Conservation (phyloP, 768 basidiomycete genomes). For the Psilocybe sp. region DNA sequence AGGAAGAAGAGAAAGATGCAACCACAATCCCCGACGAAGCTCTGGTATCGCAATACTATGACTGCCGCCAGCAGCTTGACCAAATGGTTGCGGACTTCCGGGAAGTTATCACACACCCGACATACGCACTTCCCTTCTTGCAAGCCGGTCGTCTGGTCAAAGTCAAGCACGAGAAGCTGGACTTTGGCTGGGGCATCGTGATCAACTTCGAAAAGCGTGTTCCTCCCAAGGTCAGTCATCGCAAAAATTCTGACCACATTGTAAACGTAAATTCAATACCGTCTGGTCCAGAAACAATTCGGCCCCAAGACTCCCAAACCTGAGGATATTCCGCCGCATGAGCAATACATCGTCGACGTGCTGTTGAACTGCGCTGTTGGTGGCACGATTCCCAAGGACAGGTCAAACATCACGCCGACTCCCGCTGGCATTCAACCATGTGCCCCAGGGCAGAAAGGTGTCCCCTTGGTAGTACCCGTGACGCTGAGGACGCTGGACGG, state of each 20-base stretch:
- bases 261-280: background rate
- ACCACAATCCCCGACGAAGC: slow-evolving; percentile 83
- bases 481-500: slow-evolving; percentile 83
- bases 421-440: slow-evolving; percentile 79
- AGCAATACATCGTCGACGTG: slow-evolving; percentile 92
- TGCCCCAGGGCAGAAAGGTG: slow-evolving; percentile 65
- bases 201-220: slow-evolving; percentile 88
- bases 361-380: slow-evolving; percentile 77
- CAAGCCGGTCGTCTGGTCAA: slow-evolving; percentile 91
- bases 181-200: slow-evolving; percentile 97
- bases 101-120: slow-evolving; percentile 92
- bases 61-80: slow-evolving; percentile 89
- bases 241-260: slow-evolving; percentile 8
- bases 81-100: slow-evolving; percentile 86
- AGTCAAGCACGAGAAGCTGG: slow-evolving; percentile 78
- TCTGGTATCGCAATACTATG: slow-evolving; percentile 86
- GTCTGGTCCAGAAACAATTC: slow-evolving; percentile 52
- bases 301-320: slow-evolving; percentile 43
- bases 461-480: slow-evolving; percentile 85
- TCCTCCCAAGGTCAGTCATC: slow-evolving; percentile 62
- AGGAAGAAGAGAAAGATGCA: slow-evolving; percentile 62
- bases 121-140: slow-evolving; percentile 91
- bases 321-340: slow-evolving; percentile 77
- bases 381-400: slow-evolving; percentile 57
- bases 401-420: slow-evolving; percentile 43